Percentiles rank a stretch among this genome's conserved stretches.
These are phyloP conservation scores for Solanum hybrid DNA, from an alignment of 305 asterid species.

Conservation along the genomic window DNA sequence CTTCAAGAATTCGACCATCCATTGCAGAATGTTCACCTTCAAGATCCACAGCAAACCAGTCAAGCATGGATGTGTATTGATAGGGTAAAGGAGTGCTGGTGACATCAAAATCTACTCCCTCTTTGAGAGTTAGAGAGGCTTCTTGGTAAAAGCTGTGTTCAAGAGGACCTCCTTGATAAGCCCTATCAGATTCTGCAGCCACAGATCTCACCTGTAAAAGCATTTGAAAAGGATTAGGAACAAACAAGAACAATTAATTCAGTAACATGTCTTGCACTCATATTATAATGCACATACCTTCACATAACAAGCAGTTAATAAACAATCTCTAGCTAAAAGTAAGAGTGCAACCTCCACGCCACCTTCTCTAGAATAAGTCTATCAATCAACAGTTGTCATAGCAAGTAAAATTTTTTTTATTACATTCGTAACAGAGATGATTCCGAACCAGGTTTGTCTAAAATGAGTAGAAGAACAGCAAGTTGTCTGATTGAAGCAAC, in stretches of 20 bases:
- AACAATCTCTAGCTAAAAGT: background rate
- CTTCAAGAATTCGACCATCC: slow-evolving; percentile 98
- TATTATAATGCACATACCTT: background rate
- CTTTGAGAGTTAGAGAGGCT: slow-evolving; percentile 35
- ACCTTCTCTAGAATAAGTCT: background rate
- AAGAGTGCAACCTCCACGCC: background rate
- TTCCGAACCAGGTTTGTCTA: background rate
- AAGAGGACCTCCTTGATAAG: slow-evolving; percentile 87
- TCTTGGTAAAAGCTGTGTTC: slow-evolving; percentile 46
- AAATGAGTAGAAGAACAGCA: background rate
- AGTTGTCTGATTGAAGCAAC: background rate
- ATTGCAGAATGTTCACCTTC: slow-evolving; percentile 99
- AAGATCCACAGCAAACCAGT: slow-evolving; percentile 98
- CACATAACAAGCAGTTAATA: slow-evolving; percentile 1
- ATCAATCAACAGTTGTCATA: background rate
- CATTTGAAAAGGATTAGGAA: background rate
- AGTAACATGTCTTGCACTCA: background rate
- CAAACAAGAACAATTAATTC: background rate
- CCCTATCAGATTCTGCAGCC: slow-evolving; percentile 93
- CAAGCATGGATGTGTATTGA: slow-evolving; percentile 71
- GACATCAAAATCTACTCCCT: slow-evolving; percentile 39
- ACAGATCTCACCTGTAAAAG: slow-evolving; percentile 72
- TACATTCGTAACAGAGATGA: background rate
- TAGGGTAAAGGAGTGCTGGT: slow-evolving; percentile 47
- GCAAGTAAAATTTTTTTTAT: background rate